These are phyloP conservation scores for Mortierella sp. DNA, from an alignment of 371 early-diverging fungal genomes.

Conservation along the genomic window DNA sequence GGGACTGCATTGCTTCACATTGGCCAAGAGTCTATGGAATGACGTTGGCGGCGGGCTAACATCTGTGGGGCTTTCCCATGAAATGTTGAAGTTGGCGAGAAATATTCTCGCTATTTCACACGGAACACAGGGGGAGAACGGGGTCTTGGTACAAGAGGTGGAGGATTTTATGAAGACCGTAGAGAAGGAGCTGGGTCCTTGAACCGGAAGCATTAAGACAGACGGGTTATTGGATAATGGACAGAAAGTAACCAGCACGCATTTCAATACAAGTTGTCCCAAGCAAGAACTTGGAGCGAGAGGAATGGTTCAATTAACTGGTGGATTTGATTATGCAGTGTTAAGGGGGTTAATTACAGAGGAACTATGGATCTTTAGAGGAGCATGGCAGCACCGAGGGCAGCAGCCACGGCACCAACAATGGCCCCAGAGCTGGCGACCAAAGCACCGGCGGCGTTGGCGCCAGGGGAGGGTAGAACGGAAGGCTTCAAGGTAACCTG, in stretches of 20 bases:
- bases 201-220: background rate
- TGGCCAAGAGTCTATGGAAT: slow-evolving; percentile 78
- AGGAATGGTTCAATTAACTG: too few relatives aligned
- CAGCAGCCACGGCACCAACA: slow-evolving; percentile 1
- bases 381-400: slow-evolving; percentile 13
- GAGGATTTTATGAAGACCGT: slow-evolving; percentile 36
- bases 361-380: background rate
- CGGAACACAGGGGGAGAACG: slow-evolving; percentile 23
- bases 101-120: slow-evolving; percentile 42
- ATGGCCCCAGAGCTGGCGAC: slow-evolving; percentile 6
- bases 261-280: too few relatives aligned
- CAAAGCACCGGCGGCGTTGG: slow-evolving; percentile 2
- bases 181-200: slow-evolving; percentile 32
- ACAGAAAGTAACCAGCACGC: too few relatives aligned
- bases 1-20: slow-evolving; percentile 69
- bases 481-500: too few relatives aligned
- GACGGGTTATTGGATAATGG: too few relatives aligned
- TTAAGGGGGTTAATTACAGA: background rate
- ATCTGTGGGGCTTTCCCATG: slow-evolving; percentile 36
- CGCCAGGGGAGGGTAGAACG: too few relatives aligned
- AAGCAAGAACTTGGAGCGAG: too few relatives aligned
- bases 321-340: background rate
- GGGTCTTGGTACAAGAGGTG: slow-evolving; percentile 29
- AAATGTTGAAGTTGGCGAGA: slow-evolving; percentile 23
- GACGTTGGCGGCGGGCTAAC: slow-evolving; percentile 45